These are phyloP conservation scores for Apiotrichum sp. DNA, from an alignment of 1,284 basidiomycete species.

Conservation along the genomic window DNA sequence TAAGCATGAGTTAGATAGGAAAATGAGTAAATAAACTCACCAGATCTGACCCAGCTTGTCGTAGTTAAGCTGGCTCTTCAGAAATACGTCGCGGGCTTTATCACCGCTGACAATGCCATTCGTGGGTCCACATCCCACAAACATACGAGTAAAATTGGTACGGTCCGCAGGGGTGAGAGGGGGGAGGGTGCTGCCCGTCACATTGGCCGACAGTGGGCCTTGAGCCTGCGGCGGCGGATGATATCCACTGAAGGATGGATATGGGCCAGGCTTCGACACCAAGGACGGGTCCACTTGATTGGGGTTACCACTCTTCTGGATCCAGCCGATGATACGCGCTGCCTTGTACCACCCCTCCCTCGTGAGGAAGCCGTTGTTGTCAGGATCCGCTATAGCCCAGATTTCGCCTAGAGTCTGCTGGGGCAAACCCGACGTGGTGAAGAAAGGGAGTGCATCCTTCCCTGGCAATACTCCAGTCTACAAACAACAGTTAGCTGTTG, in stretches of 20 bases:
- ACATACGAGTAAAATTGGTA: conserved; percentile 73
- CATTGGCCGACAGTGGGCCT: conserved; percentile 46
- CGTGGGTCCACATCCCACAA: conserved; percentile 63
- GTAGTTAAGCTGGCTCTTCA: conserved; percentile 84
- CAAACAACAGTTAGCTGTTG: neutral
- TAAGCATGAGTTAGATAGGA: conserved; percentile 33
- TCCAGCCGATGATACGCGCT: conserved; percentile 83
- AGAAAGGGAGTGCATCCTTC: conserved; percentile 73
- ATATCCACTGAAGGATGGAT: conserved; percentile 72
- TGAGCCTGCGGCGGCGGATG: conserved; percentile 42
- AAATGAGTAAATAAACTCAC: conserved; percentile 49
- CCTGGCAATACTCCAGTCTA: conserved; percentile 74
- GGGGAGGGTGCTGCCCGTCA: conserved; percentile 49
- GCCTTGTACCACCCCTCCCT: conserved; percentile 78
- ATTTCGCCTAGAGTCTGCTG: conserved; percentile 82
- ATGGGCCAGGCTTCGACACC: conserved; percentile 59
- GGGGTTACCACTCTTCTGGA: conserved; percentile 63
- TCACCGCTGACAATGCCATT: conserved; percentile 77
- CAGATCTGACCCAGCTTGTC: conserved; percentile 93
- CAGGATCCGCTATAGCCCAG: conserved; percentile 86
- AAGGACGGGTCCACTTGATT: conserved; percentile 24
- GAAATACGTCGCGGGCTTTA: conserved; percentile 84
- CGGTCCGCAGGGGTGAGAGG: conserved; percentile 70
- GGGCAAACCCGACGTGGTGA: conserved; percentile 69
- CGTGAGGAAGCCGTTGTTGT: conserved; percentile 86